These are phyloP conservation scores for Rhynchosporium agropyri DNA, from an alignment of 2,329 filamentous ascomycete genomes.

Conservation along the genomic window DNA sequence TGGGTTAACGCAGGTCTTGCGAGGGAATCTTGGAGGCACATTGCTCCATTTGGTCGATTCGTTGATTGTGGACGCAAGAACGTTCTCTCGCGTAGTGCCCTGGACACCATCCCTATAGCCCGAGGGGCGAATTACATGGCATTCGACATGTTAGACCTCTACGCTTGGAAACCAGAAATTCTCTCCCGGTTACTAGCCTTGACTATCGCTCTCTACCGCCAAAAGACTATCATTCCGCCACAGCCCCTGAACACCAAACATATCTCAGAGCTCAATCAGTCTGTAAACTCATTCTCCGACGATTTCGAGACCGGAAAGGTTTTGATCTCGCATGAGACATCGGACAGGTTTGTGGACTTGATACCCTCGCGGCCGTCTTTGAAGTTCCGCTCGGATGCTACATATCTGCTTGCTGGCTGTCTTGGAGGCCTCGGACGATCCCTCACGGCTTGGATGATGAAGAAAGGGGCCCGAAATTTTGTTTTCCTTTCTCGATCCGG, in stretches of 20 bases:
- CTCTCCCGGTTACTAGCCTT: too few relatives aligned
- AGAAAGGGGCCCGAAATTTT: constrained; percentile 29
- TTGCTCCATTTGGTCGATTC: background rate
- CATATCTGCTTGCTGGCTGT: constrained; percentile 27
- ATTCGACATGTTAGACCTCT: background rate
- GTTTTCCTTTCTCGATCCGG: constrained; percentile 44
- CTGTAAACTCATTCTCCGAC: too few relatives aligned
- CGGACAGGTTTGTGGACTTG: background rate
- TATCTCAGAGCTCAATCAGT: too few relatives aligned
- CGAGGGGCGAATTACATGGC: background rate
- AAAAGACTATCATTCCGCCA: too few relatives aligned
- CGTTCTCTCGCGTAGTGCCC: too few relatives aligned
- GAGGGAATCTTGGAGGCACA: background rate
- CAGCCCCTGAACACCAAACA: too few relatives aligned
- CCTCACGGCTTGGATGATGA: constrained; percentile 24
- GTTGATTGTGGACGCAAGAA: background rate
- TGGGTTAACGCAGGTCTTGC: background rate
- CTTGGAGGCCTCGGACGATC: constrained; percentile 31
- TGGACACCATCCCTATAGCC: background rate
- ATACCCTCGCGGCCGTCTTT: background rate
- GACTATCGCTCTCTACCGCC: too few relatives aligned
- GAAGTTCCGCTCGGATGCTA: background rate
- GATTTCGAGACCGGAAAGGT: too few relatives aligned
- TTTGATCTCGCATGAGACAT: too few relatives aligned
- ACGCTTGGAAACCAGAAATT: too few relatives aligned